Conservation (phyloP, 495 filamentous ascomycete species). For the Emericellopsis terricola region DNA sequence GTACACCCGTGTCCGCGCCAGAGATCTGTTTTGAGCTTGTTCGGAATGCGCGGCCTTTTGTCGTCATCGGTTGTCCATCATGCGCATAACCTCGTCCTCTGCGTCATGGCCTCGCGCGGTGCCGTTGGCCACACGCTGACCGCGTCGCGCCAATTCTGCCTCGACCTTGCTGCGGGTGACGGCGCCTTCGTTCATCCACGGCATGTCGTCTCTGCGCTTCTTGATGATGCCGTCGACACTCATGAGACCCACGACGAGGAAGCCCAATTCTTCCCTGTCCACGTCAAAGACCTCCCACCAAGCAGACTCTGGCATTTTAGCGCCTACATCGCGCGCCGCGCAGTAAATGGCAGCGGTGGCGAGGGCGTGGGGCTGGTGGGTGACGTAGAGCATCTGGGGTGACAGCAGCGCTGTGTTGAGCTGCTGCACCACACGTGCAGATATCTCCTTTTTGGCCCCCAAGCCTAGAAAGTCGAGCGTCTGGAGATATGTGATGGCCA, state of each 20-base stretch:
- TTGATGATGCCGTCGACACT: conserved; percentile 59
- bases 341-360: conserved; percentile 84
- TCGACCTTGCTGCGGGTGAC: conserved; percentile 21
- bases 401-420: conserved; percentile 71
- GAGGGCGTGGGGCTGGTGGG: conserved; percentile 71
- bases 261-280: conserved; percentile 89
- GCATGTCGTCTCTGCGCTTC: conserved; percentile 19
- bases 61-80: conserved; percentile 3
- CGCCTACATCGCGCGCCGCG: conserved; percentile 57
- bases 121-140: conserved; percentile 14
- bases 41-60: too few species aligned
- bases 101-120: conserved; percentile 18
- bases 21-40: too few species aligned
- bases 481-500: conserved; percentile 88
- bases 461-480: conserved; percentile 44
- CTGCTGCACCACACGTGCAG: conserved; percentile 47
- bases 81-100: conserved; percentile 5
- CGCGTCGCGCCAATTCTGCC: conserved; percentile 24
- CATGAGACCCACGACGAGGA: conserved; percentile 71
- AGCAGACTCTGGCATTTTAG: conserved; percentile 59
- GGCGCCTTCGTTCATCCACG: conserved; percentile 17
- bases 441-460: conserved; percentile 23
- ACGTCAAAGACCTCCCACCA: conserved; percentile 99
- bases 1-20: too few species aligned
- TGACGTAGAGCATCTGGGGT: conserved; percentile 78